Evolutionary conservation across 2,329 filamentous ascomycete genomes (phyloP).

Genomic region (Scedosporium apiospermum): DNA sequence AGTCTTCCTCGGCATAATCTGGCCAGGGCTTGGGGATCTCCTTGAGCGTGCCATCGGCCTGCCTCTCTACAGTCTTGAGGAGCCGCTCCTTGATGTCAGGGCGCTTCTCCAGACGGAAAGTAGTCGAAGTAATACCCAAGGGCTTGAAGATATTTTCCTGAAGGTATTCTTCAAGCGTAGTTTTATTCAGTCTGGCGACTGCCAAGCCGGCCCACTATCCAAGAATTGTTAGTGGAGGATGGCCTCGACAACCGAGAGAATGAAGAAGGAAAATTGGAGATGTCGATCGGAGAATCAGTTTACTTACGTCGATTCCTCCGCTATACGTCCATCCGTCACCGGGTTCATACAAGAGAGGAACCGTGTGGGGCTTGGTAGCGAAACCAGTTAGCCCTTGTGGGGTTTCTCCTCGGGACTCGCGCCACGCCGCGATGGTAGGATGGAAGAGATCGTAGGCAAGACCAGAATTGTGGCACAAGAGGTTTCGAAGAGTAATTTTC

Average conservation of each 20-base stretch:
- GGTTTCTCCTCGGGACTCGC: background rate
- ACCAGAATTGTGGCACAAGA: constrained; percentile 4
- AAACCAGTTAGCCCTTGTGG: background rate
- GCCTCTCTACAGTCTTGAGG: background rate
- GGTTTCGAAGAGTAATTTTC: constrained; percentile 4
- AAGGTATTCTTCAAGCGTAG: background rate
- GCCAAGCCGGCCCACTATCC: background rate
- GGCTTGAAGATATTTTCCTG: background rate
- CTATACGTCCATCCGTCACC: constrained; percentile 4
- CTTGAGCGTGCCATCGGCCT: background rate
- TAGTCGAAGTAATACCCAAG: background rate
- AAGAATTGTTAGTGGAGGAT: too few relatives aligned
- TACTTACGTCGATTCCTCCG: constrained; percentile 4
- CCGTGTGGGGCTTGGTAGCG: background rate
- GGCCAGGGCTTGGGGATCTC: background rate
- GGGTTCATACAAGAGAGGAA: constrained; percentile 2
- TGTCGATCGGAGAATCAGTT: too few relatives aligned
- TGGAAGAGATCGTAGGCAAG: constrained; percentile 2
- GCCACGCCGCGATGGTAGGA: background rate
- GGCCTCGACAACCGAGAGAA: too few relatives aligned
- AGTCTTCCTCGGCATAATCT: background rate
- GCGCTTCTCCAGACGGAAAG: background rate
- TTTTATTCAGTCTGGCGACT: background rate
- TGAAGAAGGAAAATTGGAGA: too few relatives aligned
- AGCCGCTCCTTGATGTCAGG: background rate